Conservation (phyloP, 805 yeast species). For the Priceomyces haplophilus region DNA sequence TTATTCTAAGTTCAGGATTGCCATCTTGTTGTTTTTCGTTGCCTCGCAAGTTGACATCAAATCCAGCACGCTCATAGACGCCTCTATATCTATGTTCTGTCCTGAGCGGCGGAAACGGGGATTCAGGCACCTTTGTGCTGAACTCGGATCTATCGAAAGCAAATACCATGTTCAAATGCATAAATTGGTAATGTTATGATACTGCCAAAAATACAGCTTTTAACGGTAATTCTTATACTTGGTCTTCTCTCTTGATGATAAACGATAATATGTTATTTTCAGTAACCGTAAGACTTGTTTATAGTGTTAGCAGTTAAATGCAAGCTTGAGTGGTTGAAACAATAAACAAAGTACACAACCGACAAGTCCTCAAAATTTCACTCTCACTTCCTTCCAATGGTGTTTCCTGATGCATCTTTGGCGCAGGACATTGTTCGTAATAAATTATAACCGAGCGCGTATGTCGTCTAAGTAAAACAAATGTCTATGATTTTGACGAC, state of each 20-base stretch:
- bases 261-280: no score
- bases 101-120: conserved; percentile 70
- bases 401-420: not conserved
- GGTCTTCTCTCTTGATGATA: not conserved
- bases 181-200: not conserved
- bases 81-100: conserved; percentile 60
- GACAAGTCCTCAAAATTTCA: not conserved
- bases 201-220: not conserved
- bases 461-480: not conserved
- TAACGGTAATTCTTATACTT: not conserved
- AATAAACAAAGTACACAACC: not conserved
- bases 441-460: not conserved
- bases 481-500: no score
- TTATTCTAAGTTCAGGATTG: not conserved
- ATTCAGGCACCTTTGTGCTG: conserved; percentile 30
- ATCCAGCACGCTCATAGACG: conserved; percentile 81
- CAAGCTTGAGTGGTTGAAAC: no score
- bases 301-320: no score
- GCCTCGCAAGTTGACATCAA: conserved; percentile 44
- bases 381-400: not conserved
- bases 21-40: not conserved
- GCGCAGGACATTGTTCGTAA: not conserved
- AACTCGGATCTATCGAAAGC: conserved; percentile 18
- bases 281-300: no score
- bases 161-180: not conserved